These are phyloP conservation scores for Fraxinus platypoda DNA, from an alignment of 305 asterid species.

Conservation along the genomic window DNA sequence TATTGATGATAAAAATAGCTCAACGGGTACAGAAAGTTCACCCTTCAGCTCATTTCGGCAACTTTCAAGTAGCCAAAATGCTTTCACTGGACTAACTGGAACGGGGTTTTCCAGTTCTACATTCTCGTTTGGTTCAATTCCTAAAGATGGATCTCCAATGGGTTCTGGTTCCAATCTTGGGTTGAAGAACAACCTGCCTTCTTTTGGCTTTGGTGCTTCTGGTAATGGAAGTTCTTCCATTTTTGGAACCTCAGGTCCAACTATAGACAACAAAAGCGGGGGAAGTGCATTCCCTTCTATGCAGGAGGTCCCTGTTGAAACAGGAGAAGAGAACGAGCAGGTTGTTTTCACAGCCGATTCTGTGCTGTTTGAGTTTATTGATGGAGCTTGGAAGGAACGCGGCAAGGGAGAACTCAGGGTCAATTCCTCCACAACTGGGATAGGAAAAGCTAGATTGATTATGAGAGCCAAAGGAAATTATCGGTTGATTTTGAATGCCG, in stretches of 20 bases:
- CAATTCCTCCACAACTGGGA: constrained; percentile 52
- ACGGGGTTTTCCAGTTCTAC: constrained; percentile 75
- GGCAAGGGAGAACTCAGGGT: constrained; percentile 94
- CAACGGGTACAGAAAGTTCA: constrained; percentile 44
- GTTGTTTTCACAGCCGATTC: constrained; percentile 77
- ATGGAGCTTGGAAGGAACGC: constrained; percentile 87
- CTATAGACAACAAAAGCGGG: constrained; percentile 36
- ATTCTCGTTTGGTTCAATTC: constrained; percentile 75
- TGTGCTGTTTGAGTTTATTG: constrained; percentile 64
- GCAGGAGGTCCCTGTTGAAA: constrained; percentile 71
- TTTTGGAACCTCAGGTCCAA: constrained; percentile 50
- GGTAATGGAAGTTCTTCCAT: constrained; percentile 52
- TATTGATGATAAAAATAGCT: constrained; percentile 31
- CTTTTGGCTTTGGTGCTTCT: constrained; percentile 52
- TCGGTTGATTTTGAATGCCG: constrained; percentile 78
- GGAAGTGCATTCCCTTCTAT: constrained; percentile 60
- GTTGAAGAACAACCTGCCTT: constrained; percentile 34
- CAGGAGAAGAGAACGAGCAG: constrained; percentile 92
- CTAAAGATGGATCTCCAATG: constrained; percentile 47
- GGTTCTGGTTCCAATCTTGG: constrained; percentile 48
- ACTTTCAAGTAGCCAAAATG: constrained; percentile 79
- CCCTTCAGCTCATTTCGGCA: constrained; percentile 75
- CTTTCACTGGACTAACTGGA: constrained; percentile 85
- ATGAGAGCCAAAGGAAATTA: constrained; percentile 85
- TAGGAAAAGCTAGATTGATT: constrained; percentile 75